A percentile compares a stretch with the other conserved stretches of the same genome.
Conservation (phyloP, 352 stramenopile genomes). For the Phytophthora pluvialis region DNA sequence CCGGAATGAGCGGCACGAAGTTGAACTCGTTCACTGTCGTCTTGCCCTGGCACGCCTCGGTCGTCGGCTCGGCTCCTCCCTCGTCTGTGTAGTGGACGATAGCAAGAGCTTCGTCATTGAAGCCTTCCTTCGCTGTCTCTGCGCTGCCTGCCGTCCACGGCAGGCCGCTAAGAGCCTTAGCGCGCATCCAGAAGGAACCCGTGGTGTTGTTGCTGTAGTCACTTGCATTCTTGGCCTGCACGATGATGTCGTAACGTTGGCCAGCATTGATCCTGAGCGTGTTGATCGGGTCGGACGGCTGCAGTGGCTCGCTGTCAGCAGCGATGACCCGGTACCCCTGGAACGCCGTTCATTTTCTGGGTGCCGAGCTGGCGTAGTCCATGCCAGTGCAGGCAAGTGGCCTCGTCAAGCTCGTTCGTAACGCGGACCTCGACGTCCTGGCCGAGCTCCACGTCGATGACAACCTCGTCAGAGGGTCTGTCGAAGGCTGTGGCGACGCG, state of each 20-base stretch:
- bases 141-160: constrained; percentile 35
- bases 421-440: constrained; percentile 40
- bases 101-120: constrained; percentile 32
- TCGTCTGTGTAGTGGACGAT: constrained; percentile 19
- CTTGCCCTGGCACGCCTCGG: constrained; percentile 6
- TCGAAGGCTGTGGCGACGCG: constrained; percentile 32
- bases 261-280: constrained; percentile 35
- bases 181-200: constrained; percentile 42
- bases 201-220: too few relatives aligned
- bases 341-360: constrained; percentile 39
- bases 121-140: constrained; percentile 22
- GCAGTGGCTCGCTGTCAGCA: constrained; percentile 34
- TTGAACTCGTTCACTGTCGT: constrained; percentile 29
- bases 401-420: constrained; percentile 27
- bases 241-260: constrained; percentile 43
- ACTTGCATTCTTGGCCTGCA: constrained; percentile 6
- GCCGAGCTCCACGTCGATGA: constrained; percentile 38
- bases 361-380: constrained; percentile 42
- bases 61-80: constrained; percentile 15
- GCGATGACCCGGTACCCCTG: constrained; percentile 45
- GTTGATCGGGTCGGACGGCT: constrained; percentile 38
- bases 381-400: constrained; percentile 44
- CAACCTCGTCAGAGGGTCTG: constrained; percentile 28
- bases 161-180: constrained; percentile 27
- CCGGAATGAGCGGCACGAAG: constrained; percentile 21